Evolutionary conservation across 139 green algal genomes (phyloP).

Genomic region (Chlamydomonas sphaeroides): DNA sequence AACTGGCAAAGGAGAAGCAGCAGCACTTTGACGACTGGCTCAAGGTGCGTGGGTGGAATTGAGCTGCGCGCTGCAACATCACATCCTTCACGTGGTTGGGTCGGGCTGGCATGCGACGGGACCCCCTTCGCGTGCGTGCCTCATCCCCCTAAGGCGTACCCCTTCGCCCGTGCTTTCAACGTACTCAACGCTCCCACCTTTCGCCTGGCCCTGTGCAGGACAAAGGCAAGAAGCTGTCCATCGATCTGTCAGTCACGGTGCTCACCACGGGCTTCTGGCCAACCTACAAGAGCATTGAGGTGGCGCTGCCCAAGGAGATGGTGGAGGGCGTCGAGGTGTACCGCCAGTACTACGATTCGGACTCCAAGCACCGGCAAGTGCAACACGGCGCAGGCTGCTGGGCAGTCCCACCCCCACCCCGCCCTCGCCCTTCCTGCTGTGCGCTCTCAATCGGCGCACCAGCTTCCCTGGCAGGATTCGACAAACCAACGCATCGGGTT

Average conservation of each 20-base stretch:
- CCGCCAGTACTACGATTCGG: constrained; percentile 69
- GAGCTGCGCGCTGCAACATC: too few relatives aligned
- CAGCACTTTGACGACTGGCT: constrained; percentile 84
- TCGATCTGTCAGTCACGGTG: constrained; percentile 93
- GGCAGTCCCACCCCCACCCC: too few relatives aligned
- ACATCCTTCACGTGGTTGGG: too few relatives aligned
- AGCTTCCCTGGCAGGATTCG: too few relatives aligned
- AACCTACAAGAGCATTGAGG: constrained; percentile 87
- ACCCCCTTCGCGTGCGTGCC: constrained; percentile 20
- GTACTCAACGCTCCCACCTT: too few relatives aligned
- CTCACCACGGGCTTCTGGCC: constrained; percentile 86
- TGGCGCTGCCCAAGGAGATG: constrained; percentile 94
- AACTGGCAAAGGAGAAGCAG: constrained; percentile 92
- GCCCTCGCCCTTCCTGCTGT: too few relatives aligned
- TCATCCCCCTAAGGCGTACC: background rate
- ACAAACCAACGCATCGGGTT: too few relatives aligned
- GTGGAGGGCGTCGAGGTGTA: constrained; percentile 76
- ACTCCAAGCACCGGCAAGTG: constrained; percentile 27
- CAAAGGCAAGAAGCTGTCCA: constrained; percentile 53
- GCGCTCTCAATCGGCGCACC: too few relatives aligned
- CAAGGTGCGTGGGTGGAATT: too few relatives aligned
- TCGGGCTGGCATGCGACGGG: too few relatives aligned
- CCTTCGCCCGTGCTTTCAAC: too few relatives aligned
- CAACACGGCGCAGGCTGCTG: too few relatives aligned
- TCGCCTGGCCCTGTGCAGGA: background rate